Evolutionary conservation across 2,329 filamentous ascomycete genomes (phyloP).

Genomic region (Pseudopithomyces maydicus): DNA sequence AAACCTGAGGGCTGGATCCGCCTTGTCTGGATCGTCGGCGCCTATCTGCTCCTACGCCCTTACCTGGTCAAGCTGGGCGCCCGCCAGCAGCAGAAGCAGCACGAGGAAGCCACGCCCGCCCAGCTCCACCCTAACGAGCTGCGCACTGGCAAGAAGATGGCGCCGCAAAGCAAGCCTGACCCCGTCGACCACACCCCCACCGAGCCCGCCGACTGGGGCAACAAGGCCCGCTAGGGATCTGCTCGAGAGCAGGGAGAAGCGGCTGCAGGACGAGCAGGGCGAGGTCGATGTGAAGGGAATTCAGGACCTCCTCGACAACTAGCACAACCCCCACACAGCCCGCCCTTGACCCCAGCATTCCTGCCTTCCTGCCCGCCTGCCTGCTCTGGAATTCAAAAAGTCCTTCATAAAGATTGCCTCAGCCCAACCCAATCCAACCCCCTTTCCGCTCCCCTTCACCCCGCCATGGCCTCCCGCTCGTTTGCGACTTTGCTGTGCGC

Average conservation of each 20-base stretch:
- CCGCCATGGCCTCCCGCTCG: constrained; percentile 29
- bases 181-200: constrained; percentile 35
- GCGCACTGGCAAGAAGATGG: constrained; percentile 46
- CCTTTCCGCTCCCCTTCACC: constrained; percentile 17
- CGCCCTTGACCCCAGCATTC: neutral
- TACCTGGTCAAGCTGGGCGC: constrained; percentile 72
- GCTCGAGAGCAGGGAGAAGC: constrained; percentile 64
- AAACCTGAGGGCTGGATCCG: constrained; percentile 62
- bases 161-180: no score
- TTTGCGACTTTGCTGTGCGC: constrained; percentile 25
- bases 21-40: constrained; percentile 72
- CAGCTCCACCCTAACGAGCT: constrained; percentile 40
- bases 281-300: constrained; percentile 77
- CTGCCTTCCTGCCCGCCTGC: constrained; percentile 5
- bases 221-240: constrained; percentile 70
- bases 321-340: neutral
- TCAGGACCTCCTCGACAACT: constrained; percentile 64
- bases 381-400: constrained; percentile 33
- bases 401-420: constrained; percentile 15
- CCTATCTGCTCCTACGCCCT: constrained; percentile 72
- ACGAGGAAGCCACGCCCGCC: constrained; percentile 57
- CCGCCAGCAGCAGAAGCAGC: constrained; percentile 66
- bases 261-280: constrained; percentile 61
- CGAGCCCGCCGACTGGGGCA: constrained; percentile 65
- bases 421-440: constrained; percentile 1